phyloP scores from a whole-genome alignment of 805 yeast genomes.

The Kazachstania taianensis region DNA sequence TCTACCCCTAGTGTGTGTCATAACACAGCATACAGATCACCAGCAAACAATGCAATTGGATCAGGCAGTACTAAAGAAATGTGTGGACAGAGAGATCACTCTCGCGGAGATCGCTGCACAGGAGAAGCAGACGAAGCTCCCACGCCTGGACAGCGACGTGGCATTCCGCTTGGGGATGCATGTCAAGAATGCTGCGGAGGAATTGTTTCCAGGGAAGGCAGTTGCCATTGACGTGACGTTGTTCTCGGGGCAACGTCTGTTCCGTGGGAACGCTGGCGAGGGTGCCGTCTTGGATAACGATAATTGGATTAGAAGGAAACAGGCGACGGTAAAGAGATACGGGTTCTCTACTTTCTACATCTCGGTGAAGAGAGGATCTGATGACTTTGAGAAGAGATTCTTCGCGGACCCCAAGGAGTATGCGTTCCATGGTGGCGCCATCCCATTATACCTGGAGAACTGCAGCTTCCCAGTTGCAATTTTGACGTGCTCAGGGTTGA shows the following conservation, averaged over 20 bases:
- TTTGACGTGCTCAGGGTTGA: slow-evolving; percentile 46
- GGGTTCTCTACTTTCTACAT: slow-evolving; percentile 39
- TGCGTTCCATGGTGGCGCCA: slow-evolving; percentile 49
- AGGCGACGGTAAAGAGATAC: slow-evolving; percentile 38
- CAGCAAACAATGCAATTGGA: too few relatives aligned
- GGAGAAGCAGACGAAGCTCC: slow-evolving; percentile 8
- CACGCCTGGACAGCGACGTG: slow-evolving; percentile 24
- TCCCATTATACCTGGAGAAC: slow-evolving; percentile 35
- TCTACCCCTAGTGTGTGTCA: too few relatives aligned
- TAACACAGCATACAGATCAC: too few relatives aligned
- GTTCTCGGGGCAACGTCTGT: slow-evolving; percentile 37
- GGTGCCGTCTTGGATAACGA: slow-evolving; percentile 43
- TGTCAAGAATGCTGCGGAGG: slow-evolving; percentile 31
- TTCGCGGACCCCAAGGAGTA: slow-evolving; percentile 35
- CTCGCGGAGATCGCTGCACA: slow-evolving; percentile 10
- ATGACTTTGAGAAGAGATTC: slow-evolving; percentile 32
- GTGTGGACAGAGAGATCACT: slow-evolving; percentile 3
- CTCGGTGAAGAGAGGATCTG: slow-evolving; percentile 34
- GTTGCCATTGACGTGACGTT: slow-evolving; percentile 41
- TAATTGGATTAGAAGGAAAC: slow-evolving; percentile 42
- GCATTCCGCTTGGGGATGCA: slow-evolving; percentile 40
- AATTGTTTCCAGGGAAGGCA: slow-evolving; percentile 25
- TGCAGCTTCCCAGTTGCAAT: slow-evolving; percentile 35
- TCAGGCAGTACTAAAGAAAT: too few relatives aligned
- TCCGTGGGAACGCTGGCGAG: slow-evolving; percentile 31